Percentiles rank a stretch among this genome's conserved stretches.
Conservation (phyloP, 1,284 basidiomycete species). For the Baeospora myosura region DNA sequence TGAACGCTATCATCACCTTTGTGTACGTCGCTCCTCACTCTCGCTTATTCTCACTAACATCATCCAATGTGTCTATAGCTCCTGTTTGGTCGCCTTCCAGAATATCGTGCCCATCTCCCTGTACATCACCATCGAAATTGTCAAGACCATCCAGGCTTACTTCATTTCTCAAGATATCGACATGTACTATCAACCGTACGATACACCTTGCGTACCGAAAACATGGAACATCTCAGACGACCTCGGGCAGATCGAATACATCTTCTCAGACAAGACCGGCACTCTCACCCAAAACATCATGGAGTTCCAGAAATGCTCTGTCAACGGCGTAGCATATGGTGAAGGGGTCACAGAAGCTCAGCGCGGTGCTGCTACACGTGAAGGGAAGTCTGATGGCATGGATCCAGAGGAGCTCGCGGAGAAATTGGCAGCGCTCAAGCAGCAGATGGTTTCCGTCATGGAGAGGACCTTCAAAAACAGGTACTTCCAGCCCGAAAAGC, state of each 20-base stretch:
- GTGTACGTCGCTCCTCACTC: constrained; percentile 48
- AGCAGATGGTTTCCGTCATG: constrained; percentile 75
- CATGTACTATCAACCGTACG: constrained; percentile 89
- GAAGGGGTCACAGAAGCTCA: constrained; percentile 95
- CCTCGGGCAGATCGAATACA: constrained; percentile 95
- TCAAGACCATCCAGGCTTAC: constrained; percentile 95
- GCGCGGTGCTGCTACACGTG: constrained; percentile 81
- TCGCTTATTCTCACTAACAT: constrained; percentile 9
- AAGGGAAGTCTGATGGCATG: constrained; percentile 52
- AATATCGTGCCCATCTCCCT: constrained; percentile 97
- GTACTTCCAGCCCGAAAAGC: constrained; percentile 75
- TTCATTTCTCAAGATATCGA: constrained; percentile 97
- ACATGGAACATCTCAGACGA: constrained; percentile 99
- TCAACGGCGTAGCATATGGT: constrained; percentile 80
- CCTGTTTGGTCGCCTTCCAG: constrained; percentile 90
- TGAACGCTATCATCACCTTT: constrained; percentile 87
- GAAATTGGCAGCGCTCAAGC: constrained; percentile 62
- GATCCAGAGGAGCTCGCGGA: constrained; percentile 66
- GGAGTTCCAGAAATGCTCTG: constrained; percentile 96
- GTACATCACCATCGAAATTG: constrained; percentile 96
- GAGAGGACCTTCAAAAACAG: constrained; percentile 80
- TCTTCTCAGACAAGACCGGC: constrained; percentile 97
- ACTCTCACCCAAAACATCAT: constrained; percentile 95
- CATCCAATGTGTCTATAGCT: constrained; percentile 32
- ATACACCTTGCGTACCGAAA: constrained; percentile 89